Evolutionary conservation across 176 grass and related monocot genomes (phyloP).

Genomic region (Phragmites australis): DNA sequence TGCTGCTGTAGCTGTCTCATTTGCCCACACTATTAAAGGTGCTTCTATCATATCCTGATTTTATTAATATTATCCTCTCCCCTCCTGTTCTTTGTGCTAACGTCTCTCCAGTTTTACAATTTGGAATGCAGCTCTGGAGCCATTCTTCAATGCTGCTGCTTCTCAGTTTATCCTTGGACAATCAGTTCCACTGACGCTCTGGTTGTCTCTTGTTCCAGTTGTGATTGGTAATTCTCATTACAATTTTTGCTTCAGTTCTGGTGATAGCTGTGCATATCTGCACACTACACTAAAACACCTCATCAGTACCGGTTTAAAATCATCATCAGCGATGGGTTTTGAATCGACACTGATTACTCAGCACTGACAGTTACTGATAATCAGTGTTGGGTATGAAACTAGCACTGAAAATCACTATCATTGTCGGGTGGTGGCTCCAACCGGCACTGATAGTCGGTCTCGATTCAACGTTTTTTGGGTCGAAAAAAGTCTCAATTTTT

Average conservation of each 20-base stretch:
- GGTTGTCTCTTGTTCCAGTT: conserved; percentile 89
- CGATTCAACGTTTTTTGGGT: too few relatives aligned
- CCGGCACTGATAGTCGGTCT: too few relatives aligned
- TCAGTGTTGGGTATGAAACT: too few relatives aligned
- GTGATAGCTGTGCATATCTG: neutral
- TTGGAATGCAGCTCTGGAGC: conserved; percentile 74
- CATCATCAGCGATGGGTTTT: too few relatives aligned
- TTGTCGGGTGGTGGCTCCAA: too few relatives aligned
- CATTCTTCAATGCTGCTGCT: conserved; percentile 89
- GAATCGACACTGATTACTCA: too few relatives aligned
- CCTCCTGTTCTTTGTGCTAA: conserved; percentile 21
- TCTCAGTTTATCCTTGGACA: conserved; percentile 95
- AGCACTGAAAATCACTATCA: too few relatives aligned
- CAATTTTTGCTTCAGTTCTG: conserved; percentile 25
- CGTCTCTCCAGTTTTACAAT: conserved; percentile 16
- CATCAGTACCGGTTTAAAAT: too few relatives aligned
- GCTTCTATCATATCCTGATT: conserved; percentile 31
- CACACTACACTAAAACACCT: too few relatives aligned
- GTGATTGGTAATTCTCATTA: conserved; percentile 68
- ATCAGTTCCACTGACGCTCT: conserved; percentile 64
- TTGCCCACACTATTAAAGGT: conserved; percentile 94
- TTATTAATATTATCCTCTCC: neutral
- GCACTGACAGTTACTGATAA: too few relatives aligned
- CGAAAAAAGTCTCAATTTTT: too few relatives aligned
- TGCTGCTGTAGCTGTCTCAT: conserved; percentile 91